phyloP scores from a whole-genome alignment of 116 monocot species.

The Iris pallida region DNA sequence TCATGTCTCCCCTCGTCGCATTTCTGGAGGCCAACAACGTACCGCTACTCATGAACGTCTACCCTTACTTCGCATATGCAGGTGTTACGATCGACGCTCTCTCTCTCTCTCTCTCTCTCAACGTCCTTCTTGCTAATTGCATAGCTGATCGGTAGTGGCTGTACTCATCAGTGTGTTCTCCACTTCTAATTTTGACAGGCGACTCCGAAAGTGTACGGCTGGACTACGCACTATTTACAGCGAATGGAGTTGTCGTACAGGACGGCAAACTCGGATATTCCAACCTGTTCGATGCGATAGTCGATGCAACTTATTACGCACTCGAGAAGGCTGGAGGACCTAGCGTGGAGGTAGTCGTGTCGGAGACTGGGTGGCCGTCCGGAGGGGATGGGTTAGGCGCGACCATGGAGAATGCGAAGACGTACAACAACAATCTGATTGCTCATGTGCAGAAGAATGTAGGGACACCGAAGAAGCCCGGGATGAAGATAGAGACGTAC shows the following conservation, averaged over 20 bases:
- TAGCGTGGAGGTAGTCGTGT: conserved; percentile 9
- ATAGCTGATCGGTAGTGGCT: too few species aligned
- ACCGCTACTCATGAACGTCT: conserved; percentile 5
- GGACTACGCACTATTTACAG: conserved; percentile 15
- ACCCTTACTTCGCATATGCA: conserved; percentile 15
- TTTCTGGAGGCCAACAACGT: not conserved
- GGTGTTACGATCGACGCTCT: too few species aligned
- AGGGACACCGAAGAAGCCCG: conserved; percentile 20
- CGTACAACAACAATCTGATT: conserved; percentile 18
- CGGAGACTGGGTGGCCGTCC: conserved; percentile 30
- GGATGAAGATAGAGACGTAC: conserved; percentile 1
- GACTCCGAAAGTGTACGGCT: not conserved
- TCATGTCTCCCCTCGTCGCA: conserved; percentile 3
- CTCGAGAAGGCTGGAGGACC: conserved; percentile 16
- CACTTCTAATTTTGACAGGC: too few species aligned
- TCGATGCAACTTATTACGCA: conserved; percentile 10
- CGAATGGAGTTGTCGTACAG: not conserved
- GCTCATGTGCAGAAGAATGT: conserved; percentile 9
- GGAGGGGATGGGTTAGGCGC: conserved; percentile 12
- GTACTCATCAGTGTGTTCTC: too few species aligned
- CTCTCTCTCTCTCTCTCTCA: too few species aligned
- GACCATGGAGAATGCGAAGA: conserved; percentile 12
- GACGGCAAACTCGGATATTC: conserved; percentile 5
- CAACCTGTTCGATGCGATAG: conserved; percentile 27
- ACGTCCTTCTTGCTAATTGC: too few species aligned